Evolutionary conservation across 306 rosid species (phyloP).

Genomic region (Vigna unguiculata): DNA sequence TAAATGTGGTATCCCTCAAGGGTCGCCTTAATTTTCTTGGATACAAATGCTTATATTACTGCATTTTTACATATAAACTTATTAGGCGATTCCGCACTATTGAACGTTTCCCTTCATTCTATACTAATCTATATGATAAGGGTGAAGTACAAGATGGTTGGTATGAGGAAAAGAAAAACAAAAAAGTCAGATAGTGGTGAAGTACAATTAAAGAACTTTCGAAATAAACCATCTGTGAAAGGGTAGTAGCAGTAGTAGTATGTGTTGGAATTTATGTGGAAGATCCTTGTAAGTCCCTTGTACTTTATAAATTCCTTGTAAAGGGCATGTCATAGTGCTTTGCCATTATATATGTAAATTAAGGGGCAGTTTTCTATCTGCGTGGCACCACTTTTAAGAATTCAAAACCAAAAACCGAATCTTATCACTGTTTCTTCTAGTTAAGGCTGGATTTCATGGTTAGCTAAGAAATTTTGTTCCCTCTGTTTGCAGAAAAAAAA

Average conservation of each 20-base stretch:
- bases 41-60: conserved; percentile 14
- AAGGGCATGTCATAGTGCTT: conserved; percentile 26
- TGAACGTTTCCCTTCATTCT: conserved; percentile 46
- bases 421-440: background rate
- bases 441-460: conserved; percentile 12
- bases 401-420: conserved; percentile 9
- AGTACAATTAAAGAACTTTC: conserved; percentile 52
- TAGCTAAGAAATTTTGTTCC: conserved; percentile 12
- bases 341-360: conserved; percentile 21
- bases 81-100: conserved; percentile 67
- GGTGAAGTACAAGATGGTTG: conserved; percentile 44
- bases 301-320: conserved; percentile 27
- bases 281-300: conserved; percentile 31
- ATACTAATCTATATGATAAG: conserved; percentile 61
- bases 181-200: conserved; percentile 47
- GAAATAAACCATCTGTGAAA: conserved; percentile 29
- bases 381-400: conserved; percentile 9
- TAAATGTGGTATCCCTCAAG: conserved; percentile 10
- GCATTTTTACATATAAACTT: conserved; percentile 35
- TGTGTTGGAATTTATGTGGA: conserved; percentile 44
- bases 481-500: background rate
- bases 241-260: conserved; percentile 25
- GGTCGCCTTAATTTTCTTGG: conserved; percentile 11
- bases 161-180: conserved; percentile 14
- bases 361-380: background rate